Evolutionary conservation across 805 yeast genomes (phyloP), one percentile per base, ranked within the genome.

Genomic region (Cyberlindnera subsufficiens): DNA sequence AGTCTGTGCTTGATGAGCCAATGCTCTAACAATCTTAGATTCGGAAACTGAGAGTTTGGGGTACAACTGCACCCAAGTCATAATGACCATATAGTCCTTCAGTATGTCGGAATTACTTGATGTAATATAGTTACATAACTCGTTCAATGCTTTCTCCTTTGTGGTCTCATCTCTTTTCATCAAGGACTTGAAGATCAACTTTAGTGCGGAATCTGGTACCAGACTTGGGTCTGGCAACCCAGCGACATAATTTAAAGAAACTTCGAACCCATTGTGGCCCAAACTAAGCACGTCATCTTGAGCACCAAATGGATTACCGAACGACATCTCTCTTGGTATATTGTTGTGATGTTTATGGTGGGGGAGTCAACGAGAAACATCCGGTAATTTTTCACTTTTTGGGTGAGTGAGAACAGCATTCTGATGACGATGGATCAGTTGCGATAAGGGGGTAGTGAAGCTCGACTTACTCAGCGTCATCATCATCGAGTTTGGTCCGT

Each of bases 141-240:
- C 95, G 6, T 51, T 58, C 20, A 88, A 66, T 1, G 93, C 88
- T 57, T 82, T 86, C 52, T 87, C 96, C 56, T 81, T 85, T 0
- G 98, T 91, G n/a, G 78, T 80, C 6, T 82, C 74, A 55, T 89
- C 96, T 56, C 84, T 77, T 61, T 89, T 90, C 59, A 83, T 59
- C 39, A 90, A 61, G 9, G 85, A 77, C 58, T 85, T 89, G 68
- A 89, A 83, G n/a, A 80, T 67, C 10, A 89, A 66, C 35, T 75
- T 74, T 43, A 84, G 60, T 10, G 67, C 65, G 2, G 82, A 68
- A 34, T 78, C 65, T 10, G 64, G 45, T 6, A 81, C 52, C 11
- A 66, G 52, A 37, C 72, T 72, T 8, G 85, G 77, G 51, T 87
- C 91, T 1, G 96, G 95, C 5, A 81, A 61, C 3, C 93, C 95